Base-by-base conservation (phyloP, 768 basidiomycete species). In the Pleurotus giganteus region DNA sequence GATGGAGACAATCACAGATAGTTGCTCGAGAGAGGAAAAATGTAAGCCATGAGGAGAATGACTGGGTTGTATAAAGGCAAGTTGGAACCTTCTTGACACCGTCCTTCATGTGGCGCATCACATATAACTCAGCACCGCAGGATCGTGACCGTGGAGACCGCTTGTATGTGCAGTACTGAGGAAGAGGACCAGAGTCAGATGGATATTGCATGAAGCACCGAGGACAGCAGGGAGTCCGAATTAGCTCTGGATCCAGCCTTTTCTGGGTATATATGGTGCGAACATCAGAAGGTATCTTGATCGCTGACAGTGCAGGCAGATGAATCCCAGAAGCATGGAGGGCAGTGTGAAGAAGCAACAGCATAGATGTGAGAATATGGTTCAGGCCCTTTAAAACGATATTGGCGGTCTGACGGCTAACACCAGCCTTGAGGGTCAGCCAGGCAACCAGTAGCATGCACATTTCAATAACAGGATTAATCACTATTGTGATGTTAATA, bases 31-130 rank as follows among this genome's bases (percentile, higher is more conserved):
- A 62, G 5, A 69, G 56, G 50, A 71, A 66, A 46, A 61, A 66
- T 27, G 58, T 4, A 15, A 71, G 61, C 66, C 69, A 70, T 2
- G 63, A 60, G 8, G 61, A 55, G 47, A 70, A 66, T 4, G 56
- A 57, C 32, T 69, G 68, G 1, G 60, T 63, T 31, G 52, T 58
- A 55, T 65, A 71, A 2, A 65, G 53, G 2, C 53, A 46, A 4
- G 37, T 13, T 34, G 68, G 66, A 8, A 68, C 54, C 13, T 12
- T 27, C 52, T 60, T 61, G 5, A 32, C 27, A 0, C 59, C 62
- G 12, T 55, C 60, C 2, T 21, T 41, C 7, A 61, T 64, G 11
- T 53, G 42, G 17, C 53, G 43, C 5, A 13, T 9, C 4, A 27
- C 59, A 61, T 60, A 68, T 6, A 70, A 58, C 13, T 58, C 41